phyloP scores from a whole-genome alignment of 129 eudicot species.

The Dittrichia graveolens region DNA sequence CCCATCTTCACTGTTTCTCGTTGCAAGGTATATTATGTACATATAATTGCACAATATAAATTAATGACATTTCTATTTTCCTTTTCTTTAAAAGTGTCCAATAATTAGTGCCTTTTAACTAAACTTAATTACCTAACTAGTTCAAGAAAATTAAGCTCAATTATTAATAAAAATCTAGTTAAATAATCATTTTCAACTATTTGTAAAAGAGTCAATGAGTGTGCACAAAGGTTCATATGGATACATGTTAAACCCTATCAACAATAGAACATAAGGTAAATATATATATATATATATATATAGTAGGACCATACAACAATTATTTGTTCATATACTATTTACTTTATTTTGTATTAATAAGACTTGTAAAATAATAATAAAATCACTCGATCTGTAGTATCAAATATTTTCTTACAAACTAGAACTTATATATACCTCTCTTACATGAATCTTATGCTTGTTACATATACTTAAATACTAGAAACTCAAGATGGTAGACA shows the following conservation, averaged over 20 bases:
- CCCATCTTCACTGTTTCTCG: slow-evolving; percentile 63
- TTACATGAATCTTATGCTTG: slow-evolving; percentile 2
- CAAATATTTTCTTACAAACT: no score
- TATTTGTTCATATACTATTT: not conserved
- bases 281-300: no score
- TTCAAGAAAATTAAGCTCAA: not conserved
- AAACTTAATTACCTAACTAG: no score
- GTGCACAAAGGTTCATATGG: not conserved
- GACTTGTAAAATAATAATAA: no score
- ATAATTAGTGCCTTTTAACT: no score
- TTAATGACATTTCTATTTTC: no score
- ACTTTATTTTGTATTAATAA: no score
- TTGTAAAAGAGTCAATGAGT: not conserved
- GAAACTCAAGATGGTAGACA: slow-evolving; percentile 55
- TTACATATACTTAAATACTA: slow-evolving; percentile 13
- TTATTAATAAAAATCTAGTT: not conserved
- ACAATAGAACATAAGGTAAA: not conserved
- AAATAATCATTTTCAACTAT: not conserved
- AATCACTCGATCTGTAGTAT: no score
- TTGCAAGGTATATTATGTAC: slow-evolving; percentile 58
- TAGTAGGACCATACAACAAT: not conserved
- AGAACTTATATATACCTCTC: not conserved
- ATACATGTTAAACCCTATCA: not conserved
- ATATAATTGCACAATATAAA: not conserved
- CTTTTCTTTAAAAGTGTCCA: not conserved